Conservation (phyloP, 176 grass and related monocot genomes). For the Paspalum notatum region DNA sequence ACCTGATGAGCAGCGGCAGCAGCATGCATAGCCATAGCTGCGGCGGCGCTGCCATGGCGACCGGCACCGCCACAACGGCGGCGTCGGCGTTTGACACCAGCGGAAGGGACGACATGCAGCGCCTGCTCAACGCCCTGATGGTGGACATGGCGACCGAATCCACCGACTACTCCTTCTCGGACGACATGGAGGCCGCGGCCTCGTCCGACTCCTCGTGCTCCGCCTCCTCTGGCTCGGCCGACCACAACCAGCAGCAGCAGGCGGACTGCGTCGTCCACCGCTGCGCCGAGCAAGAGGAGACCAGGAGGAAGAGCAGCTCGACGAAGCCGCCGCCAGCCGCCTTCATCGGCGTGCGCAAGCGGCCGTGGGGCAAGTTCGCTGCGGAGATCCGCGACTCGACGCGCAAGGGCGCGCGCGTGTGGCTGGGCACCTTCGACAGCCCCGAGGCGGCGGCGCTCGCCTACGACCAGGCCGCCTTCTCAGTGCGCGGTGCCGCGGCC, state of each 20-base stretch:
- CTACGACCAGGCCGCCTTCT: constrained; percentile 90
- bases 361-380: constrained; percentile 92
- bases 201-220: constrained; percentile 40
- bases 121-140: constrained; percentile 33
- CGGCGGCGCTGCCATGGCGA: background rate
- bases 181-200: constrained; percentile 37
- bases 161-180: constrained; percentile 22
- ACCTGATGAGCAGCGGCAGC: background rate
- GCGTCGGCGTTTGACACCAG: background rate
- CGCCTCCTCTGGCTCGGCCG: background rate
- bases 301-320: background rate
- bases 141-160: constrained; percentile 42
- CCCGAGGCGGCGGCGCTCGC: constrained; percentile 78
- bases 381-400: constrained; percentile 93
- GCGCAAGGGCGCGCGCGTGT: constrained; percentile 68
- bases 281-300: background rate
- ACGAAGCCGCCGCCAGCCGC: background rate
- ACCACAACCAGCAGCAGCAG: background rate
- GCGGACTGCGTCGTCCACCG: background rate
- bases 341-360: constrained; percentile 82
- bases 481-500: constrained; percentile 68
- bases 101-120: constrained; percentile 31
- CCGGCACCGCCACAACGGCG: background rate
- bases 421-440: constrained; percentile 84
- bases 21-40: background rate